Percentiles rank a stretch among this genome's conserved stretches.
Evolutionary conservation across 1,139 yeast genomes (phyloP).

Genomic region (Candida pseudoviswanathii): DNA sequence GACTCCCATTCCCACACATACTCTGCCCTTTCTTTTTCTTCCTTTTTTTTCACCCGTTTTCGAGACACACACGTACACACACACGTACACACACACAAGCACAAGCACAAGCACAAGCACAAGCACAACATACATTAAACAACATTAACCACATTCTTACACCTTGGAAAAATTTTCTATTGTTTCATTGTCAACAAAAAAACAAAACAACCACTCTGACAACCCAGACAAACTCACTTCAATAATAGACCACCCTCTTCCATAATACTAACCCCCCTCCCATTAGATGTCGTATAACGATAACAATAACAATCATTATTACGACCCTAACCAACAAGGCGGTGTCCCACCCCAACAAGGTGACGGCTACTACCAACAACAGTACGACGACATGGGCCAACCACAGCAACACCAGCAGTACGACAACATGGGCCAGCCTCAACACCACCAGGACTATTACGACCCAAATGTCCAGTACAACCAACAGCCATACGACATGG

Average conservation of each 20-base stretch:
- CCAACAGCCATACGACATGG: slow-evolving; percentile 52
- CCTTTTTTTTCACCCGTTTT: neutral
- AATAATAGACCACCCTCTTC: too few relatives aligned
- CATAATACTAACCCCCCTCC: slow-evolving; percentile 1
- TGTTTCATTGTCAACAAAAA: neutral
- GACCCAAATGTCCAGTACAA: slow-evolving; percentile 57
- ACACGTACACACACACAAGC: neutral
- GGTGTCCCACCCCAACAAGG: slow-evolving; percentile 26
- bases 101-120: too few relatives aligned
- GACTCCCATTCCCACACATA: neutral
- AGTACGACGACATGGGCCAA: slow-evolving; percentile 36
- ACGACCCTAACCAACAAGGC: slow-evolving; percentile 47
- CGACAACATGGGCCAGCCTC: slow-evolving; percentile 13
- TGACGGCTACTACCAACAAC: slow-evolving; percentile 53
- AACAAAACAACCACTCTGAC: too few relatives aligned
- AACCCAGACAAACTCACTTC: too few relatives aligned
- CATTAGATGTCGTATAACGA: slow-evolving; percentile 53
- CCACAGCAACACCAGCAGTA: slow-evolving; percentile 1
- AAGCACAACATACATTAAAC: neutral
- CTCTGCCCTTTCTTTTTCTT: neutral
- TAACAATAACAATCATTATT: slow-evolving; percentile 53
- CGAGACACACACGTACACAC: neutral
- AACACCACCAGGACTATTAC: slow-evolving; percentile 40
- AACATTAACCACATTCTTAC: neutral
- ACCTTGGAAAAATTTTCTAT: neutral